Evolutionary conservation across 108 stramenopile genomes (phyloP).

Genomic region (Mayamaea pseudoterrestris): DNA sequence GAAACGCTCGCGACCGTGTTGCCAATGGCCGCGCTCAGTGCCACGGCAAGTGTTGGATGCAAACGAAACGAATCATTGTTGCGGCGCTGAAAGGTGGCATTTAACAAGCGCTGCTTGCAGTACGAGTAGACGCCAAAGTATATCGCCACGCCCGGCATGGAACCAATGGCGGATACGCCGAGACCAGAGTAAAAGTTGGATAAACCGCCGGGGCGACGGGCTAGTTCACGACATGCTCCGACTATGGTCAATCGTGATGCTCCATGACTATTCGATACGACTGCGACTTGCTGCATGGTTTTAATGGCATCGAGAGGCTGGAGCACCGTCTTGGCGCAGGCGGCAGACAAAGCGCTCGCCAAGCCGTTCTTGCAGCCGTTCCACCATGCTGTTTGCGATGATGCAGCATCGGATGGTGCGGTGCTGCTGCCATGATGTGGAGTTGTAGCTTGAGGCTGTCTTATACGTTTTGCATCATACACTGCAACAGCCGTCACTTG

Average conservation of each 20-base stretch:
- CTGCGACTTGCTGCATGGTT: conserved; percentile 72
- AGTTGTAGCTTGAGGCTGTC: too few relatives aligned
- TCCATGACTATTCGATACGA: conserved; percentile 10
- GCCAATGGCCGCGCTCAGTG: conserved; percentile 74
- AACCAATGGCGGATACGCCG: conserved; percentile 67
- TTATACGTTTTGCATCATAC: too few relatives aligned
- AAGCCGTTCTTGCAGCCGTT: conserved; percentile 80
- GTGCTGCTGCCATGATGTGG: too few relatives aligned
- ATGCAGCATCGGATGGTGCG: too few relatives aligned
- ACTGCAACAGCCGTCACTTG: too few relatives aligned
- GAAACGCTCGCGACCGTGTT: conserved; percentile 85
- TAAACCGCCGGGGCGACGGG: conserved; percentile 58
- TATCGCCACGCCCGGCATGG: conserved; percentile 77
- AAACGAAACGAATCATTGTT: neutral
- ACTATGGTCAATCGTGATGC: conserved; percentile 29
- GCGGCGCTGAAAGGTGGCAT: conserved; percentile 8
- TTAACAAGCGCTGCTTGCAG: conserved; percentile 49
- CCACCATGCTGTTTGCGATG: conserved; percentile 23
- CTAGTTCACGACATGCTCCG: conserved; percentile 43
- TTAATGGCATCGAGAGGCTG: conserved; percentile 94
- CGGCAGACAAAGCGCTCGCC: conserved; percentile 80
- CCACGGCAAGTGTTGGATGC: conserved; percentile 34
- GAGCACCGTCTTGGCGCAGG: conserved; percentile 70
- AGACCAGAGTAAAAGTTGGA: conserved; percentile 75
- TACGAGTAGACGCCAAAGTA: conserved; percentile 86